Evolutionary conservation across 2,329 filamentous ascomycete species (phyloP).

Genomic region (Colletotrichum navitas): DNA sequence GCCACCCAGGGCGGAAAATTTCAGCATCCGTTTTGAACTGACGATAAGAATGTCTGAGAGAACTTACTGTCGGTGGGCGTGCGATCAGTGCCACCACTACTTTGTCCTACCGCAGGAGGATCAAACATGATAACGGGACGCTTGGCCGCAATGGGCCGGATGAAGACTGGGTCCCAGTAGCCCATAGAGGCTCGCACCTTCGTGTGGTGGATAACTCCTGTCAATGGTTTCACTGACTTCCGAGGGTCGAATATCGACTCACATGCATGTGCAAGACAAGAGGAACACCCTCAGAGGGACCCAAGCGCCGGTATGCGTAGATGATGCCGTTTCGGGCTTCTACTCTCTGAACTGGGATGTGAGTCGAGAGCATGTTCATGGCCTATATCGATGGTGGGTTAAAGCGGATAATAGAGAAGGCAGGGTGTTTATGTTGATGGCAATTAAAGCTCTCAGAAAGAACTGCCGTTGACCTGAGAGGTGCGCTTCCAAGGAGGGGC

Average conservation of each 20-base stretch:
- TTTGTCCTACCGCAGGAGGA: slow-evolving; percentile 27
- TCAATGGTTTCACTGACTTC: not conserved
- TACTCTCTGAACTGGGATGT: slow-evolving; percentile 29
- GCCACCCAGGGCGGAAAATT: not conserved
- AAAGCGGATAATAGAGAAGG: no score
- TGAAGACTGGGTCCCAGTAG: slow-evolving; percentile 33
- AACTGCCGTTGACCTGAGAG: not conserved
- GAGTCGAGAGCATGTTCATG: slow-evolving; percentile 16
- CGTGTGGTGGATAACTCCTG: not conserved
- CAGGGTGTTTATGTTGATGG: not conserved
- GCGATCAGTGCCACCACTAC: slow-evolving; percentile 9
- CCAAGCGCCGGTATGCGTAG: slow-evolving; percentile 29
- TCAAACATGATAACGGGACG: slow-evolving; percentile 38
- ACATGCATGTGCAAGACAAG: slow-evolving; percentile 35
- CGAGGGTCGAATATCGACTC: not conserved
- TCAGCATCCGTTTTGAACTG: not conserved
- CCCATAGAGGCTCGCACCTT: slow-evolving; percentile 32
- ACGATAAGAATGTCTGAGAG: not conserved
- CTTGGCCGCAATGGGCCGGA: slow-evolving; percentile 12
- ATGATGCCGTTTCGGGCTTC: slow-evolving; percentile 26
- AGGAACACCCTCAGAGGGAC: slow-evolving; percentile 15
- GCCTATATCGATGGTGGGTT: not conserved
- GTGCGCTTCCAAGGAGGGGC: not conserved
- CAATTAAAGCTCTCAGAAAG: not conserved
- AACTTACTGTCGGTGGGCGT: slow-evolving; percentile 21